These are phyloP conservation scores for Botrytis cinerea DNA, from an alignment of 2,329 filamentous ascomycete species.

Conservation along the genomic window DNA sequence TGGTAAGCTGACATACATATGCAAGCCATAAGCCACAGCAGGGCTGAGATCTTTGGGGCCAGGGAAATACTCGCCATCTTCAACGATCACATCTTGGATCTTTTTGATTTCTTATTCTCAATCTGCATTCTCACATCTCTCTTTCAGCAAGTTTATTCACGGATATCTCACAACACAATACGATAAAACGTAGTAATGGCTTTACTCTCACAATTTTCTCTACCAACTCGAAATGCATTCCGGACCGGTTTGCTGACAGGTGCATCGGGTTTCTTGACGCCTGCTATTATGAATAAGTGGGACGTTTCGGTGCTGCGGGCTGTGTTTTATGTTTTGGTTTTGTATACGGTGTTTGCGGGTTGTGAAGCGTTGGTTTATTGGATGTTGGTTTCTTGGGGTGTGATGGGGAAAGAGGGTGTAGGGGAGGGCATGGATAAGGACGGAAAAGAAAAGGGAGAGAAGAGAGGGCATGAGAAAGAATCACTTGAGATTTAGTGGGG, in stretches of 20 bases:
- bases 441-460: background rate
- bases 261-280: background rate
- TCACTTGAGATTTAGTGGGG: background rate
- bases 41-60: background rate
- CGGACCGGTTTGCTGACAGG: background rate
- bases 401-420: background rate
- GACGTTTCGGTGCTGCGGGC: background rate
- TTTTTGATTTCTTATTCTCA: background rate
- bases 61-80: background rate
- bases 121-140: background rate
- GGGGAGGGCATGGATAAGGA: background rate
- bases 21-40: background rate
- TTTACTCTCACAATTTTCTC: background rate
- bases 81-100: background rate
- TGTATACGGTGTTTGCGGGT: background rate
- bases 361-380: background rate
- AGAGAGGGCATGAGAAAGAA: background rate
- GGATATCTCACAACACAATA: background rate
- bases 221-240: background rate
- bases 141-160: background rate
- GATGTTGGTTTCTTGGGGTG: background rate
- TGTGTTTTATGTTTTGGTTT: background rate
- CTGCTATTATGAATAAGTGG: background rate
- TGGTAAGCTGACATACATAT: background rate
- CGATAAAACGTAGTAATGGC: background rate